Evolutionary conservation across 1,284 basidiomycete species (phyloP).

Genomic region (Pyrrhoderma noxium): DNA sequence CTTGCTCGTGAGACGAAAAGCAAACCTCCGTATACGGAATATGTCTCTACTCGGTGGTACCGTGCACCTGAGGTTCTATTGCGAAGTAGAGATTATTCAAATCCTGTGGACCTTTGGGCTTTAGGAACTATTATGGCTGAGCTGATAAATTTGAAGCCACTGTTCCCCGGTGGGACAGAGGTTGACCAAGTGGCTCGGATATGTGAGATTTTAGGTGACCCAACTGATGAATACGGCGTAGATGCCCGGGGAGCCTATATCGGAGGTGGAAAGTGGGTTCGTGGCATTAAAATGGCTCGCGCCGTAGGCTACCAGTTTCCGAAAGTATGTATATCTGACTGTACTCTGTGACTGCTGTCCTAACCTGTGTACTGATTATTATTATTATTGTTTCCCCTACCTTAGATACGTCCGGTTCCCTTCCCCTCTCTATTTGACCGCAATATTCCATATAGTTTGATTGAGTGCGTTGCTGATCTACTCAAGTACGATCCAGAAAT

Average conservation of each 20-base stretch:
- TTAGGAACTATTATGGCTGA: slow-evolving; percentile 98
- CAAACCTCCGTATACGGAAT: slow-evolving; percentile 94
- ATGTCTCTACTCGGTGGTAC: slow-evolving; percentile 99
- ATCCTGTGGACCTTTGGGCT: slow-evolving; percentile 99
- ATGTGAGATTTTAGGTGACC: slow-evolving; percentile 90
- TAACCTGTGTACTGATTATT: slow-evolving; percentile 11
- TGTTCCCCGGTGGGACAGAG: slow-evolving; percentile 97
- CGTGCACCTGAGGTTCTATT: slow-evolving; percentile 96
- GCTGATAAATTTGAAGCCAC: slow-evolving; percentile 87
- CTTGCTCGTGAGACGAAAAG: slow-evolving; percentile 88
- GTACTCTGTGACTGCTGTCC: slow-evolving; percentile 12
- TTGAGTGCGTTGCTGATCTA: slow-evolving; percentile 90
- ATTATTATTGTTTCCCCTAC: slow-evolving; percentile 14
- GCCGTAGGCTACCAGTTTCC: slow-evolving; percentile 86
- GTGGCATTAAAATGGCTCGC: slow-evolving; percentile 82
- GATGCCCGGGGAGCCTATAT: slow-evolving; percentile 63
- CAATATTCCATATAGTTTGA: slow-evolving; percentile 69
- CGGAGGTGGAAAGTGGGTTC: slow-evolving; percentile 86
- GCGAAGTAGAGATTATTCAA: slow-evolving; percentile 86
- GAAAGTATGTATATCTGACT: slow-evolving; percentile 47
- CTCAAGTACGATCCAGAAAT: slow-evolving; percentile 87
- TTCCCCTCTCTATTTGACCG: slow-evolving; percentile 76
- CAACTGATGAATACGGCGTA: slow-evolving; percentile 73
- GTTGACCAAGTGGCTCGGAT: slow-evolving; percentile 91
- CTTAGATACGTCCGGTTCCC: slow-evolving; percentile 68